Evolutionary conservation across 2,329 filamentous ascomycete species (phyloP).

Genomic region (Penicillium sp.): DNA sequence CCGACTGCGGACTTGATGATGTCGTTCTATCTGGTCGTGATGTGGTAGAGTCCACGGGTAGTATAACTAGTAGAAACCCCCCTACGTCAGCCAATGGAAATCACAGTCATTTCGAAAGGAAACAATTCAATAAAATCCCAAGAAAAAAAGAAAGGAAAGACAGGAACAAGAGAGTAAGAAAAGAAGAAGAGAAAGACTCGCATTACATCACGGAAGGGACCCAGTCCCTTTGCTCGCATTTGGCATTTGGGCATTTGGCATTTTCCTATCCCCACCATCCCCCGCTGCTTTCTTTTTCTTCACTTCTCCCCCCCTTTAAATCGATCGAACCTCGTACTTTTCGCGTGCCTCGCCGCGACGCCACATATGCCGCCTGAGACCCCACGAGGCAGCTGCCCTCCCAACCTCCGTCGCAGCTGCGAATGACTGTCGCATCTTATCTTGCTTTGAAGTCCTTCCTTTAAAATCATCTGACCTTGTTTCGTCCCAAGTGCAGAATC

Average conservation of each 20-base stretch:
- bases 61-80: not conserved
- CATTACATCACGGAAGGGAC: slow-evolving; percentile 19
- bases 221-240: slow-evolving; percentile 6
- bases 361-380: slow-evolving; percentile 36
- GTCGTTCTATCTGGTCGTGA: no score
- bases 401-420: slow-evolving; percentile 23
- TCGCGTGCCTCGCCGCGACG: slow-evolving; percentile 15
- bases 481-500: not conserved
- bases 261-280: slow-evolving; percentile 17
- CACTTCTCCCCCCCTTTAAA: slow-evolving; percentile 1
- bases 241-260: slow-evolving; percentile 9
- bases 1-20: not conserved
- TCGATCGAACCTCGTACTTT: slow-evolving; percentile 3
- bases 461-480: slow-evolving; percentile 6
- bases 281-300: slow-evolving; percentile 11
- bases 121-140: not conserved
- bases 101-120: not conserved
- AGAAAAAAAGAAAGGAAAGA: not conserved
- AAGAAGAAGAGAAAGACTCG: not conserved
- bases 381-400: slow-evolving; percentile 37
- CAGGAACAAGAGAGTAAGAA: not conserved
- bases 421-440: slow-evolving; percentile 26
- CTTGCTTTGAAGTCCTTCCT: not conserved
- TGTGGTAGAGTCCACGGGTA: no score
- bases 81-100: not conserved